Evolutionary conservation across 148 eudicot species (phyloP).

Genomic region (Tetragonia tetragonoides): DNA sequence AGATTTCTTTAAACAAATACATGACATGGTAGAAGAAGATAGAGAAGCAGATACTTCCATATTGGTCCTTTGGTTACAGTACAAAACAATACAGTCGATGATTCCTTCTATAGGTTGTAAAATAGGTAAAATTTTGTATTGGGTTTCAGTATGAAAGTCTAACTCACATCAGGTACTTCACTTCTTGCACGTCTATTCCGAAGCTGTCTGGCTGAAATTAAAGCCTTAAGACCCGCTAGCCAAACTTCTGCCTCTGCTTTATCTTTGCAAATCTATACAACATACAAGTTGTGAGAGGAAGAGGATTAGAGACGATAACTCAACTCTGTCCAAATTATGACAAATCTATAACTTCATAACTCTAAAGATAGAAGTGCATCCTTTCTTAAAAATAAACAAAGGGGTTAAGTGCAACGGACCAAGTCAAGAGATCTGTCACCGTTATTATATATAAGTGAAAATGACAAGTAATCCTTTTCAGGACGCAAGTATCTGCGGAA

Average conservation of each 20-base stretch:
- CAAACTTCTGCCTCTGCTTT: conserved; percentile 77
- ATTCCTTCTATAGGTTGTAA: not conserved
- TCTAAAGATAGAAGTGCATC: not conserved
- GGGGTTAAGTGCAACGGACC: conserved; percentile 37
- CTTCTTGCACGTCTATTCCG: conserved; percentile 55
- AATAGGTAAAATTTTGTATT: not conserved
- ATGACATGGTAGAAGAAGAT: not conserved
- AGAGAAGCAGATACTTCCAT: not conserved
- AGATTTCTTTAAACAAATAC: not conserved
- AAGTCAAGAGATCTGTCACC: conserved; percentile 90
- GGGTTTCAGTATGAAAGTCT: not conserved
- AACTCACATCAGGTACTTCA: conserved; percentile 68
- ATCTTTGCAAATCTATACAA: conserved; percentile 80
- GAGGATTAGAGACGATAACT: not conserved
- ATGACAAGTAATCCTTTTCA: conserved; percentile 89
- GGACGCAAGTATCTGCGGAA: conserved; percentile 77
- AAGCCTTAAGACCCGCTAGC: conserved; percentile 71
- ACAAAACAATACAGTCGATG: not conserved
- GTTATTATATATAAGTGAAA: conserved; percentile 77
- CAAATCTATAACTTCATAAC: not conserved
- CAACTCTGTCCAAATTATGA: not conserved
- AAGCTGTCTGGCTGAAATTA: conserved; percentile 47
- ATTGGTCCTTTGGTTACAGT: not conserved
- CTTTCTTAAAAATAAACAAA: not conserved
- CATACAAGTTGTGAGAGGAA: not conserved